These are phyloP conservation scores for Aurantiochytrium sp. DNA, from an alignment of 108 stramenopile species.

Conservation along the genomic window DNA sequence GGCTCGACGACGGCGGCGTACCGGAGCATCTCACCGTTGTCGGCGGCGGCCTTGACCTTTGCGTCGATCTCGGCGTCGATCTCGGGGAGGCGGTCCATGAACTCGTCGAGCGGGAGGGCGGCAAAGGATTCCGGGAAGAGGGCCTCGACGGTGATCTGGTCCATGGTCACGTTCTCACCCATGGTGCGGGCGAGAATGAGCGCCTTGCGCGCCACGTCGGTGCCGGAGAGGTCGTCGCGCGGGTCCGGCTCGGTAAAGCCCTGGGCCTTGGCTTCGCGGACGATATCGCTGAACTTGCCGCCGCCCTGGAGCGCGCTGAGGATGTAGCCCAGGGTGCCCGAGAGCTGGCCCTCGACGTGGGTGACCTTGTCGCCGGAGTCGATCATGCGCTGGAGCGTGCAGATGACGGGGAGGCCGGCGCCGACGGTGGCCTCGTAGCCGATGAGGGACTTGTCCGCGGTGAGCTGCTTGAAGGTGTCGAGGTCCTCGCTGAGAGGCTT, in stretches of 20 bases:
- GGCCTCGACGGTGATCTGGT: conserved; percentile 49
- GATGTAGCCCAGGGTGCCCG: conserved; percentile 59
- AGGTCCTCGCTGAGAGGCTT: conserved; percentile 24
- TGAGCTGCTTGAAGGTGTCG: neutral
- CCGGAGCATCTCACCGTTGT: conserved; percentile 45
- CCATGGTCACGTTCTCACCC: conserved; percentile 45
- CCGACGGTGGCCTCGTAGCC: conserved; percentile 56
- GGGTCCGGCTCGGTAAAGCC: conserved; percentile 66
- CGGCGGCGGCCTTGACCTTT: conserved; percentile 36
- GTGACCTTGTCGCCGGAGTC: conserved; percentile 49
- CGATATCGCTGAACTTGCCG: conserved; percentile 51
- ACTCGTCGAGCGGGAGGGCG: conserved; percentile 53
- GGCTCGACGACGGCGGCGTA: conserved; percentile 62
- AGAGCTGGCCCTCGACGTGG: conserved; percentile 53
- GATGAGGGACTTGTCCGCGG: neutral
- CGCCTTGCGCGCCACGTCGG: conserved; percentile 63
- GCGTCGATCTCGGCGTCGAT: conserved; percentile 44
- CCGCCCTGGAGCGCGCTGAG: conserved; percentile 54
- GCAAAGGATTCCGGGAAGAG: conserved; percentile 48
- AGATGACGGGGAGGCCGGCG: conserved; percentile 57
- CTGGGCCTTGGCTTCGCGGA: conserved; percentile 54
- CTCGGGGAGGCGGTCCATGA: conserved; percentile 47
- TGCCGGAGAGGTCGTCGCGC: conserved; percentile 57
- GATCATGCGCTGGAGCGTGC: conserved; percentile 49
- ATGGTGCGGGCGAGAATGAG: conserved; percentile 61